Conservation (phyloP, 345 rosid species). For the Cardiospermum halicacabum region DNA sequence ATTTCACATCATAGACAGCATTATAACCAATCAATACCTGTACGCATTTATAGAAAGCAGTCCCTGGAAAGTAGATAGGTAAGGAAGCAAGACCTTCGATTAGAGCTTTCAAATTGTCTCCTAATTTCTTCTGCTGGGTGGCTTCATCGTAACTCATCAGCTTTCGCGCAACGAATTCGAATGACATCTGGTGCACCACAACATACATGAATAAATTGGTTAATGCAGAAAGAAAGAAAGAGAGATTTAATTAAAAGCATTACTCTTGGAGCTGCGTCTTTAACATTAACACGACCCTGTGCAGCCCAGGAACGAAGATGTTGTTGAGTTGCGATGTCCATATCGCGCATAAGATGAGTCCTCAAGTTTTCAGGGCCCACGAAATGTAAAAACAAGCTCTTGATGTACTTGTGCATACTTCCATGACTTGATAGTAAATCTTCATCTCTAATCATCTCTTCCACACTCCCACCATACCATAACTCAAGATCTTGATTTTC, state of each 20-base stretch:
- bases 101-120: constrained; percentile 5
- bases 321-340: constrained; percentile 17
- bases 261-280: constrained; percentile 23
- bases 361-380: constrained; percentile 34
- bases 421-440: constrained; percentile 24
- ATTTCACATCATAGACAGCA: too few species aligned
- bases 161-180: constrained; percentile 16
- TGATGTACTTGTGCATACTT: constrained; percentile 28
- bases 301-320: constrained; percentile 8
- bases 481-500: not conserved
- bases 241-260: too few species aligned
- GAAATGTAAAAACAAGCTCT: constrained; percentile 25
- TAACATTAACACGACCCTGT: constrained; percentile 10
- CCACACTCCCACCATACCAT: constrained; percentile 31
- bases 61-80: constrained; percentile 34
- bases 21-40: constrained; percentile 22
- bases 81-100: constrained; percentile 26
- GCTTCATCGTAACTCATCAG: constrained; percentile 25
- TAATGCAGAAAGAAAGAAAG: too few species aligned
- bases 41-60: constrained; percentile 21
- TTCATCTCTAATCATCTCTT: constrained; percentile 26
- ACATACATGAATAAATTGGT: too few species aligned
- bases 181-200: constrained; percentile 28
- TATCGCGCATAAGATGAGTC: constrained; percentile 13
- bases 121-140: constrained; percentile 10